Evolutionary conservation across 352 stramenopile species (phyloP).

Genomic region (Aphanomyces stellatus): DNA sequence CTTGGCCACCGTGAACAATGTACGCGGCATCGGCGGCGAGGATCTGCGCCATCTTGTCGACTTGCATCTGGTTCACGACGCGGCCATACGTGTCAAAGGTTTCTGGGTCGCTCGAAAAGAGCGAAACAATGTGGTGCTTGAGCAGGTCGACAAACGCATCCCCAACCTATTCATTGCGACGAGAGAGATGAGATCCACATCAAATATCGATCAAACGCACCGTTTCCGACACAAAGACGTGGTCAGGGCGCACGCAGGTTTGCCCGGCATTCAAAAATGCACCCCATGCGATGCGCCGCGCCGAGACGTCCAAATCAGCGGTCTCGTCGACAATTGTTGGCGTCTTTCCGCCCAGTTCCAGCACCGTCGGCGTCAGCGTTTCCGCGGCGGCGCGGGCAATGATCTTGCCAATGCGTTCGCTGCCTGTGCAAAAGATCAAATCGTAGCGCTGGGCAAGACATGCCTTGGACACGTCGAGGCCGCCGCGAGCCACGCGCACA

Average conservation of each 20-base stretch:
- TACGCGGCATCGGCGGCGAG: constrained; percentile 48
- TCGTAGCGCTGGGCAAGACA: constrained; percentile 74
- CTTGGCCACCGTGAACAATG: constrained; percentile 47
- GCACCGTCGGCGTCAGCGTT: constrained; percentile 87
- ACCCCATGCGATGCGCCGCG: constrained; percentile 70
- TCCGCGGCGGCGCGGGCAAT: constrained; percentile 85
- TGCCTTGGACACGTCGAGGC: constrained; percentile 66
- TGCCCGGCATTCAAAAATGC: constrained; percentile 90
- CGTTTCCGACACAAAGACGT: constrained; percentile 60
- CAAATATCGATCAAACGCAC: too few relatives aligned
- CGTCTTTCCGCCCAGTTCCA: constrained; percentile 93
- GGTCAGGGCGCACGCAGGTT: constrained; percentile 92
- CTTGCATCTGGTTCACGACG: background rate
- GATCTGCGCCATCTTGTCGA: constrained; percentile 24
- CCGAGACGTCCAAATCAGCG: constrained; percentile 42
- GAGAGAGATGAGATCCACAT: too few relatives aligned
- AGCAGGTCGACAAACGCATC: background rate
- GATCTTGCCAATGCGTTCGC: constrained; percentile 74
- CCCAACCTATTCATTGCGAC: background rate
- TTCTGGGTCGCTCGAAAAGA: background rate
- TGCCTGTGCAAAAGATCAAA: constrained; percentile 72
- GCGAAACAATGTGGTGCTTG: background rate
- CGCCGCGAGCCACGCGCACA: constrained; percentile 78
- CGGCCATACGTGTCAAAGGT: background rate
- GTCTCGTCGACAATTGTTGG: constrained; percentile 77